These are phyloP conservation scores for Claviceps sp. DNA, from an alignment of 2,329 filamentous ascomycete genomes.

Conservation along the genomic window DNA sequence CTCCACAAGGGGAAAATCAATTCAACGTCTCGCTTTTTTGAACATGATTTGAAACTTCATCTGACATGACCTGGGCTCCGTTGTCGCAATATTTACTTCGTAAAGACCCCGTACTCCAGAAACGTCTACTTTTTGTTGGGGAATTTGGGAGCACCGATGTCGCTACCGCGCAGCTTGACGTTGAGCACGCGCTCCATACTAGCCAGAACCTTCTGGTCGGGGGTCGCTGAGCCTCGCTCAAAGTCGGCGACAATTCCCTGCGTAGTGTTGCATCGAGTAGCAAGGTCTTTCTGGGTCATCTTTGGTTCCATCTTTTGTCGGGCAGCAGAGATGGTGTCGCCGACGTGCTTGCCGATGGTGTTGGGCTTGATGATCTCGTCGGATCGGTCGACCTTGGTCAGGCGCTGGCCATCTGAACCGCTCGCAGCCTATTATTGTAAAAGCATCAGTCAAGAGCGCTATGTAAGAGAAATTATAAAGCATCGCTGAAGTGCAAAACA, in stretches of 20 bases:
- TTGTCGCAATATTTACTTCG: neutral
- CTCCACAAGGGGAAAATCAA: neutral
- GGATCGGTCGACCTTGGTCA: constrained; percentile 94
- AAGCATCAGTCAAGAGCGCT: constrained; percentile 8
- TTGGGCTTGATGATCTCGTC: constrained; percentile 98
- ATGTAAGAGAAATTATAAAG: neutral
- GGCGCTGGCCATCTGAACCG: constrained; percentile 67
- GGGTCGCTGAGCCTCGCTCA: constrained; percentile 64
- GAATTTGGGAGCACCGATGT: constrained; percentile 77
- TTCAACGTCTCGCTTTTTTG: constrained; percentile 2
- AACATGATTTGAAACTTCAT: neutral
- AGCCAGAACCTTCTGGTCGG: constrained; percentile 70
- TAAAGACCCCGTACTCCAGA: neutral
- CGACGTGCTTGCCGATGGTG: constrained; percentile 70
- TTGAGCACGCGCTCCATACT: constrained; percentile 77
- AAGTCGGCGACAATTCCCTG: constrained; percentile 69
- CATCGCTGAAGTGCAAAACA: neutral
- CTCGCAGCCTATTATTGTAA: constrained; percentile 12
- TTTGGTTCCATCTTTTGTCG: constrained; percentile 77
- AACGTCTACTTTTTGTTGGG: constrained; percentile 47
- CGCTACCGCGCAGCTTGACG: constrained; percentile 71
- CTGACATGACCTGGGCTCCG: neutral
- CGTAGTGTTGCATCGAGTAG: constrained; percentile 82
- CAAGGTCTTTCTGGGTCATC: constrained; percentile 86
- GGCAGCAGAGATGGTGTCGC: constrained; percentile 67